Evolutionary conservation across 495 filamentous ascomycete genomes (phyloP), one percentile per base, ranked within the genome.

Genomic region (Penicillium riverlandense): DNA sequence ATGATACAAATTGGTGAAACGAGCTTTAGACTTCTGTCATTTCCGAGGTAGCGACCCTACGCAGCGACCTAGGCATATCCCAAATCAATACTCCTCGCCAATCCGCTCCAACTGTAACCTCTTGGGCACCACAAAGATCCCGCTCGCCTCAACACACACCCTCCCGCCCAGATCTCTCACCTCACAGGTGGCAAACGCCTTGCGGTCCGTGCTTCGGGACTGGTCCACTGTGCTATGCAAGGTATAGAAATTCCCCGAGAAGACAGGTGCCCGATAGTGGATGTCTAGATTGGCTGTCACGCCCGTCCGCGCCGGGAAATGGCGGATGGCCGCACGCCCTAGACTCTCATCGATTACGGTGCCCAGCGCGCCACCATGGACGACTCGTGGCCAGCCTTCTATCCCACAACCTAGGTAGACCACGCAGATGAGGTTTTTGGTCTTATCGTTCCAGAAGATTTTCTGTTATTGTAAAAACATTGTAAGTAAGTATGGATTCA

Each of bases 291-390:
- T 78, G 4, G 82, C 82, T 15, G 83, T 86, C 36, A 86, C 71
- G 1, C 76, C 81, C 15, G 70, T 71, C 4, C 57, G 53, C 9
- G 50, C 58, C 7, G 67, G 70, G 37, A 73, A 54, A 40, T 61
- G 50, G 40, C 61, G 60, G 40, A 72, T 57, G 6, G 67, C 69
- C 15, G 62, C 57, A 11, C 67, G 66, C 35, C 65, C 67, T 14
- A 73, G 50, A 34, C 64, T 59, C 51, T 94, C 87, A 58, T 88
- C 84, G 29, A 90, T 59, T 7, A 89, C 55, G 0, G 84, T 89
- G 4, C 80, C 86, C 32, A 88, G 69, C 2, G 74, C 70, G 12
- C 88, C 88, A 12, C 88, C 88, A 63, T 94, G 88, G 40, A 84
- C 79, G 14, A 88, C 67, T 2, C 75, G 76, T n/a, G 85, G 86